phyloP scores from a whole-genome alignment of 2,329 filamentous ascomycete genomes.

The Colletotrichum sublineola region DNA sequence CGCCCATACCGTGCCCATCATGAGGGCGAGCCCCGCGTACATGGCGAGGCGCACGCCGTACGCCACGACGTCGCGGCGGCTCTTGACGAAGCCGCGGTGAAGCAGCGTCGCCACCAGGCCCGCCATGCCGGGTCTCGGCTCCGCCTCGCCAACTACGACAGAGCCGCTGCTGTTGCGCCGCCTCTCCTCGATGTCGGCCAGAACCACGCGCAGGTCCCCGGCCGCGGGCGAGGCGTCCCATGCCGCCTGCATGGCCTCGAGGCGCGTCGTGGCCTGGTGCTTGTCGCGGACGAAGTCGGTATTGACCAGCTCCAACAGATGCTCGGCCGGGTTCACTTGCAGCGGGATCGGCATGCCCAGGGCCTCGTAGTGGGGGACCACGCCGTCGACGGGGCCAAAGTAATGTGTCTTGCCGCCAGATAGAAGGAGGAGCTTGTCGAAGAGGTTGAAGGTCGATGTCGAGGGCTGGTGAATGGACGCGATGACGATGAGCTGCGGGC shows the following conservation, averaged over 20 bases:
- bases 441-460: constrained; percentile 81
- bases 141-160: constrained; percentile 49
- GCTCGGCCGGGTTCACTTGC: constrained; percentile 85
- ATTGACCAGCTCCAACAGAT: constrained; percentile 82
- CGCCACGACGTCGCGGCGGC: constrained; percentile 84
- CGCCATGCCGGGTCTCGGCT: constrained; percentile 58
- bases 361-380: constrained; percentile 73
- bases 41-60: constrained; percentile 87
- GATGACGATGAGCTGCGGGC: constrained; percentile 76
- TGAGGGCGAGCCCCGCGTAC: constrained; percentile 80
- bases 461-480: constrained; percentile 90
- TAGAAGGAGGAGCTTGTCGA: constrained; percentile 83
- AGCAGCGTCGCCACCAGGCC: constrained; percentile 74
- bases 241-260: constrained; percentile 65
- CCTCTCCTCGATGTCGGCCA: constrained; percentile 43
- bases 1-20: constrained; percentile 92
- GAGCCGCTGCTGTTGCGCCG: constrained; percentile 33
- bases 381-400: constrained; percentile 72
- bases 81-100: constrained; percentile 86
- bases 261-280: constrained; percentile 59
- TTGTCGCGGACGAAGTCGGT: constrained; percentile 75
- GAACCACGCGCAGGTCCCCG: constrained; percentile 28
- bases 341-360: constrained; percentile 74
- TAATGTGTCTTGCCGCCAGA: constrained; percentile 80
- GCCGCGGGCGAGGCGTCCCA: constrained; percentile 65